Conservation (phyloP, 2,329 filamentous ascomycete species). For the Nectriaceae sp. region DNA sequence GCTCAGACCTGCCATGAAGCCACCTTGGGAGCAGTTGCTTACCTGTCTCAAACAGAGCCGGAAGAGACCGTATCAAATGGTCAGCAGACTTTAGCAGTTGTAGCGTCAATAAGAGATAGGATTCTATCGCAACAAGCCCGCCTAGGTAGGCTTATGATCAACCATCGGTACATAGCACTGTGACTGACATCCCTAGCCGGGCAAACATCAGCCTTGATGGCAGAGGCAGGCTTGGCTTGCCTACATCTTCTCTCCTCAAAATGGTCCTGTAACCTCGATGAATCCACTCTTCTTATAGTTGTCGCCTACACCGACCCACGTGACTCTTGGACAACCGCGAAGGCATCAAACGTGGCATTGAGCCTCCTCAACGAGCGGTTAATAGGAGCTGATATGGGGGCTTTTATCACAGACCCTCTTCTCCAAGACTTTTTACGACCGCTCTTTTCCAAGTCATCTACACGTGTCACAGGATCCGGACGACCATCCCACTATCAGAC, state of each 20-base stretch:
- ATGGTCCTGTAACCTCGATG: constrained; percentile 8
- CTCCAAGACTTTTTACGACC: constrained; percentile 66
- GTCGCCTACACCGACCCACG: constrained; percentile 33
- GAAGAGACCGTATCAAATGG: background rate
- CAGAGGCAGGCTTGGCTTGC: constrained; percentile 31
- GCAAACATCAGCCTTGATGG: constrained; percentile 6
- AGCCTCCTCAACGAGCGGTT: constrained; percentile 35
- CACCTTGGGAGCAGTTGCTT: background rate
- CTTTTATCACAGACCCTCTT: constrained; percentile 56
- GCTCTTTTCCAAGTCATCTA: constrained; percentile 61
- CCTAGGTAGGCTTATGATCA: background rate
- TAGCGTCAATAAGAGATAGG: background rate
- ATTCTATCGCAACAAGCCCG: background rate
- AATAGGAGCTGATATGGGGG: constrained; percentile 6
- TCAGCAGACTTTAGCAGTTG: background rate
- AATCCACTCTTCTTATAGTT: constrained; percentile 31
- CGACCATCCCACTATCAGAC: constrained; percentile 29
- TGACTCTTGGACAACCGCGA: constrained; percentile 41
- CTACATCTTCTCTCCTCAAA: constrained; percentile 27
- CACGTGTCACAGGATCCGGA: constrained; percentile 35
- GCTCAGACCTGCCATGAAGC: background rate
- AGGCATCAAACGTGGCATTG: constrained; percentile 32
- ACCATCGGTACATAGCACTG: background rate
- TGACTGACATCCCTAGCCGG: background rate
- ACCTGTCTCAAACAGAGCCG: background rate